These are phyloP conservation scores for Sarcocystis neurona DNA, from an alignment of 169 alveolate genomes.

Conservation along the genomic window DNA sequence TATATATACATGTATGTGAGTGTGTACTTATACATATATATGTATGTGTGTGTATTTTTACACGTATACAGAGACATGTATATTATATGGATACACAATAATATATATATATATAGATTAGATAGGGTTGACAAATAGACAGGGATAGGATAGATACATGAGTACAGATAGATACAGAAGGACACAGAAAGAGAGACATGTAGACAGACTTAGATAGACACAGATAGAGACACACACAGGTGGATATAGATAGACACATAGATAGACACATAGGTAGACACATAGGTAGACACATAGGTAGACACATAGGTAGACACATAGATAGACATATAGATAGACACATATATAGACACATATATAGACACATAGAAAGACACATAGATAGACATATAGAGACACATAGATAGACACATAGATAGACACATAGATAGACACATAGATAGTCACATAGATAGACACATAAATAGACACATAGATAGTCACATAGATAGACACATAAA, in stretches of 20 bases:
- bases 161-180: neutral
- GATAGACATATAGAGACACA: too few relatives aligned
- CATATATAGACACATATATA: neutral
- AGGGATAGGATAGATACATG: neutral
- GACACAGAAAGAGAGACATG: neutral
- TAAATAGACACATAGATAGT: neutral
- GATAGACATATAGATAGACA: conserved; percentile 42
- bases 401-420: neutral
- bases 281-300: neutral
- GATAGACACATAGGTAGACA: neutral
- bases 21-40: neutral
- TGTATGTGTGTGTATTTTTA: neutral
- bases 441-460: neutral
- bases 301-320: neutral
- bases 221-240: neutral
- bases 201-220: neutral
- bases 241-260: neutral
- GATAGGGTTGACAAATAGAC: neutral
- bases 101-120: neutral
- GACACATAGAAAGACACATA: neutral
- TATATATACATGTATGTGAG: neutral
- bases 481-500: too few relatives aligned
- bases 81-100: neutral
- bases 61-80: neutral
- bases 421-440: neutral